Percentiles rank a stretch among this genome's conserved stretches.
Conservation (phyloP, 352 stramenopile species). For the Phytophthora ohioensis region DNA sequence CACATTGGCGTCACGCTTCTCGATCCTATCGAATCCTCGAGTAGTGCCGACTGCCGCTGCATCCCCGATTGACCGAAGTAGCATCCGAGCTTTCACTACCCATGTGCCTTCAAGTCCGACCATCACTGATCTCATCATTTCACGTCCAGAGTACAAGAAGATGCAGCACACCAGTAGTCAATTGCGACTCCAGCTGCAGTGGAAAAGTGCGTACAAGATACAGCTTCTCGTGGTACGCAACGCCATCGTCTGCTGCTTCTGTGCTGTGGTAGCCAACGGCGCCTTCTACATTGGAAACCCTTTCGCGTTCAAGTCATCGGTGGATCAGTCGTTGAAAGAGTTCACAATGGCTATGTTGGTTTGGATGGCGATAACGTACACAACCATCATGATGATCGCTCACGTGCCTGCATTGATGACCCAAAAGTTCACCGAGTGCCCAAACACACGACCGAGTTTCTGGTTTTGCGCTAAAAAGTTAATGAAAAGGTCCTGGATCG, state of each 20-base stretch:
- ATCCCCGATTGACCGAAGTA: too few species aligned
- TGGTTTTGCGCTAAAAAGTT: slow-evolving; percentile 37
- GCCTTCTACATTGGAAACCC: slow-evolving; percentile 39
- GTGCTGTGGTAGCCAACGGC: slow-evolving; percentile 34
- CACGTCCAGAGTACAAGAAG: slow-evolving; percentile 1
- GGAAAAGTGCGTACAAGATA: slow-evolving; percentile 19
- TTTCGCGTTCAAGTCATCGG: slow-evolving; percentile 34
- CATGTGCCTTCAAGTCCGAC: slow-evolving; percentile 9
- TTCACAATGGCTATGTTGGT: slow-evolving; percentile 40
- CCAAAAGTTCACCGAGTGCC: slow-evolving; percentile 22
- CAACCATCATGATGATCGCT: slow-evolving; percentile 15
- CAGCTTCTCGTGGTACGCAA: slow-evolving; percentile 33
- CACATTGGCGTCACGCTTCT: neutral
- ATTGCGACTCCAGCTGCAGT: slow-evolving; percentile 29
- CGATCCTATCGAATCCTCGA: slow-evolving; percentile 19
- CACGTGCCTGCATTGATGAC: slow-evolving; percentile 30
- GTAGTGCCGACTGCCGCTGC: neutral
- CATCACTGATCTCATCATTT: neutral
- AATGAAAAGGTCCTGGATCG: slow-evolving; percentile 5
- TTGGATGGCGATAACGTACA: slow-evolving; percentile 40
- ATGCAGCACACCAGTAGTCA: slow-evolving; percentile 26
- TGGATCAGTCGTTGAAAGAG: slow-evolving; percentile 34
- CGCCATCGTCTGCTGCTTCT: slow-evolving; percentile 26
- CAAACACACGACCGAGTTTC: slow-evolving; percentile 5
- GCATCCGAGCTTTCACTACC: too few species aligned